phyloP scores from a whole-genome alignment of 148 eudicot genomes.

The Heliamphora exappendiculata region DNA sequence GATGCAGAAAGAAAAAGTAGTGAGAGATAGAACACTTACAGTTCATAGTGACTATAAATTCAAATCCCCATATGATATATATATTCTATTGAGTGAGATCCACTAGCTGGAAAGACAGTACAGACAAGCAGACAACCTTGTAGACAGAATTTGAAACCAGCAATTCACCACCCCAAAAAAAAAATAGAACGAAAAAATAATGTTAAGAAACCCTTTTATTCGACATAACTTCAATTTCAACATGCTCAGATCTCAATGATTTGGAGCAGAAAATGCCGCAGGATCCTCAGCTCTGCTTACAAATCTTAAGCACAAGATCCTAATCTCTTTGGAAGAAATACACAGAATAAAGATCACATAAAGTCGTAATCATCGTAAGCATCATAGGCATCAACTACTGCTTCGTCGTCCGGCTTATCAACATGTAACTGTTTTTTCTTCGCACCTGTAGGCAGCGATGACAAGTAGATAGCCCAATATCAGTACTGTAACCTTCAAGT shows the following conservation, averaged over 20 bases:
- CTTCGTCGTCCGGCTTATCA: conserved; percentile 76
- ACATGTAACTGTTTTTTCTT: conserved; percentile 84
- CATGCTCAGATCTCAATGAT: background rate
- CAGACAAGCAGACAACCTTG: background rate
- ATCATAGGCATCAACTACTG: conserved; percentile 44
- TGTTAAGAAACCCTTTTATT: conserved; percentile 4
- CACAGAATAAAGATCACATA: conserved; percentile 42
- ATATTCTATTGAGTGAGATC: background rate
- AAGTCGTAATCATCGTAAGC: conserved; percentile 75
- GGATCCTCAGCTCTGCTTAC: conserved; percentile 5
- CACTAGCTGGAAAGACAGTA: background rate
- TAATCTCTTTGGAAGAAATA: background rate
- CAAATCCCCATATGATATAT: background rate
- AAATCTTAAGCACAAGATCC: background rate
- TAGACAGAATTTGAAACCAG: background rate
- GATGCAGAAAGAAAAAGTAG: background rate
- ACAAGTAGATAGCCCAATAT: background rate
- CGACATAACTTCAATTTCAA: background rate
- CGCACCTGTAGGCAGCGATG: conserved; percentile 34
- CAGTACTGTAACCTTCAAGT: background rate
- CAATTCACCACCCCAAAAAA: background rate
- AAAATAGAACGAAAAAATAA: background rate
- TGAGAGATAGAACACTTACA: background rate
- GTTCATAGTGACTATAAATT: background rate
- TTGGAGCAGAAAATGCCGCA: conserved; percentile 8